Evolutionary conservation across 1,284 basidiomycete genomes (phyloP).

Genomic region (Apiotrichum gracile): DNA sequence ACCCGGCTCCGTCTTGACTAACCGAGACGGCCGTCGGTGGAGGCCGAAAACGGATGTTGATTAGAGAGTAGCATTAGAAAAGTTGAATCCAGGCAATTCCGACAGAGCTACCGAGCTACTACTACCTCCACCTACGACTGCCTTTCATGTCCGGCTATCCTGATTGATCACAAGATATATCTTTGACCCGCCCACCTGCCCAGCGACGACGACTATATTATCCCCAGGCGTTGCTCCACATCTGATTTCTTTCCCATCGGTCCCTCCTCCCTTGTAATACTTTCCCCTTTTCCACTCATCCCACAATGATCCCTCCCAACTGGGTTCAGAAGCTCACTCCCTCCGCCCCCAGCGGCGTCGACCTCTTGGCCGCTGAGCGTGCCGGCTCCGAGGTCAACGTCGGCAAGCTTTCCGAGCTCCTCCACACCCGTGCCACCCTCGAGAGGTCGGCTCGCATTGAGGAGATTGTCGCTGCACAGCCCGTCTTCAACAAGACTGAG

Average conservation of each 20-base stretch:
- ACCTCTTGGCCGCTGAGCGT: conserved; percentile 17
- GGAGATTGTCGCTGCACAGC: conserved; percentile 6
- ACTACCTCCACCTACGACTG: too few relatives aligned
- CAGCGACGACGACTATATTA: neutral
- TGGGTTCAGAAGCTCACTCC: conserved; percentile 23
- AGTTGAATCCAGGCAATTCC: too few relatives aligned
- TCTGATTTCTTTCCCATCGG: neutral
- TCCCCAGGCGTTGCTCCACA: neutral
- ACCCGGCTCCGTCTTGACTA: too few relatives aligned
- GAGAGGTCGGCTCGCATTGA: neutral
- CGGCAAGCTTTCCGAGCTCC: conserved; percentile 7
- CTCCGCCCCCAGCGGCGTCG: conserved; percentile 13
- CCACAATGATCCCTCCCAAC: conserved; percentile 12
- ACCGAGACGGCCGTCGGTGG: neutral
- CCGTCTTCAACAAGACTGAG: conserved; percentile 18
- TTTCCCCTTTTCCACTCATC: neutral
- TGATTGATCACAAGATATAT: too few relatives aligned
- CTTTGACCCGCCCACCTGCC: too few relatives aligned
- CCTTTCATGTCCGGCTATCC: too few relatives aligned
- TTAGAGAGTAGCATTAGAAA: neutral
- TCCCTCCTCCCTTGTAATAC: neutral
- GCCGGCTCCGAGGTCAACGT: conserved; percentile 7
- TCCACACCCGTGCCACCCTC: conserved; percentile 11
- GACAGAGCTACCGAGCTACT: too few relatives aligned
- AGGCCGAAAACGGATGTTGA: neutral